Evolutionary conservation across 177 flowering plant genomes (phyloP).

Genomic region (Telopea speciosissima): DNA sequence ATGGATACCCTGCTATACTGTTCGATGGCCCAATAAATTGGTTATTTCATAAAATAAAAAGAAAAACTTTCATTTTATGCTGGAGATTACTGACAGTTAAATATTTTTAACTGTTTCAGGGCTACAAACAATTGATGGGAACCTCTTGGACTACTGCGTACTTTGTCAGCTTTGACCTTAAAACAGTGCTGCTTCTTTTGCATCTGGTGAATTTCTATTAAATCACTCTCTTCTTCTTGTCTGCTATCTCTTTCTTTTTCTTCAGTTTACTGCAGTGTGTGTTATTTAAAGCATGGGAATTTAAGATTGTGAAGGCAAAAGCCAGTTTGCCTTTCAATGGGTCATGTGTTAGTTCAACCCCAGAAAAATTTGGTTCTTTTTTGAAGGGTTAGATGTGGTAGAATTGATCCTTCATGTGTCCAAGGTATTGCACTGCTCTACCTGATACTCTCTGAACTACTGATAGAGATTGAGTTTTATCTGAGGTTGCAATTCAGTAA

Average conservation of each 20-base stretch:
- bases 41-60: neutral
- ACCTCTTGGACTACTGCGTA: constrained; percentile 64
- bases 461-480: neutral
- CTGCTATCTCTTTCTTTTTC: neutral
- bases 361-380: neutral
- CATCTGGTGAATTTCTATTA: constrained; percentile 56
- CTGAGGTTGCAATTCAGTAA: neutral
- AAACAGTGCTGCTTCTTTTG: constrained; percentile 67
- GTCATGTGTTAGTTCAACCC: neutral
- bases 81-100: constrained; percentile 5
- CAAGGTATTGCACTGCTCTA: neutral
- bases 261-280: neutral
- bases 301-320: neutral
- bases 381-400: neutral
- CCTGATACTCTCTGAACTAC: neutral
- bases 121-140: constrained; percentile 77
- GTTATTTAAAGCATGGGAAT: neutral
- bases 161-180: constrained; percentile 85
- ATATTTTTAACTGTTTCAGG: constrained; percentile 42
- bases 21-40: neutral
- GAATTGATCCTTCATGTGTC: neutral
- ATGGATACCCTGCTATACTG: too few relatives aligned
- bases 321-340: constrained; percentile 1
- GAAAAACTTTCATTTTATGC: neutral
- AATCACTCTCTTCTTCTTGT: neutral